A percentile compares a stretch with the other conserved stretches of the same genome.
phyloP scores from a whole-genome alignment of 306 rosid species.

The Cicer bijugum region DNA sequence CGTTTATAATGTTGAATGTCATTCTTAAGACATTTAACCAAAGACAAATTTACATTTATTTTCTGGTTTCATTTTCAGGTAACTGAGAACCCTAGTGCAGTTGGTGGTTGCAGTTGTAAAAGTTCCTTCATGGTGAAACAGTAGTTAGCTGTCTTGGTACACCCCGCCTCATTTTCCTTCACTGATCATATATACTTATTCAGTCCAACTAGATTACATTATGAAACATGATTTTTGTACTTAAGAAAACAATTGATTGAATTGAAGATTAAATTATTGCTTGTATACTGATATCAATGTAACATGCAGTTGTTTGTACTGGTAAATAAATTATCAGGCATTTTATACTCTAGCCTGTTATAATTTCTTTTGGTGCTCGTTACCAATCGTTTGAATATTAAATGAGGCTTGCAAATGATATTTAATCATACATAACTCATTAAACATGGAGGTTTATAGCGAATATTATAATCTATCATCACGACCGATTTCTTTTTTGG shows the following conservation, averaged over 20 bases:
- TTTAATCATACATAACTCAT: neutral
- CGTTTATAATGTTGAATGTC: neutral
- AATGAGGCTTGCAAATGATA: neutral
- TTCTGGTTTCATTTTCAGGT: conserved; percentile 65
- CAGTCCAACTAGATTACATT: conserved; percentile 11
- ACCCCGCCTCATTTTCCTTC: conserved; percentile 16
- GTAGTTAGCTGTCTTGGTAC: conserved; percentile 42
- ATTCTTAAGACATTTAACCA: neutral
- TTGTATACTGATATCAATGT: conserved; percentile 40
- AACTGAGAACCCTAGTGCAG: conserved; percentile 90
- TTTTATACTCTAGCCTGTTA: conserved; percentile 29
- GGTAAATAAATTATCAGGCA: conserved; percentile 38
- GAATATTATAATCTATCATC: too few species aligned
- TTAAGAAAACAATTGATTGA: conserved; percentile 9
- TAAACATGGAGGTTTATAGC: too few species aligned
- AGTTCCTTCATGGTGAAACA: conserved; percentile 91
- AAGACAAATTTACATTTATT: neutral
- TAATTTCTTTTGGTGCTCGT: neutral
- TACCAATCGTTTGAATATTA: neutral
- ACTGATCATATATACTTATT: neutral
- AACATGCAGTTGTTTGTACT: conserved; percentile 29
- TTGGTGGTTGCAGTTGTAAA: conserved; percentile 95
- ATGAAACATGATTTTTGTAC: conserved; percentile 30
- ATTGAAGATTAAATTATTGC: conserved; percentile 31
- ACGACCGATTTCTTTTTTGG: too few species aligned